phyloP scores from a whole-genome alignment of 2,329 filamentous ascomycete species.

The Trichoderma cornu-damae region DNA sequence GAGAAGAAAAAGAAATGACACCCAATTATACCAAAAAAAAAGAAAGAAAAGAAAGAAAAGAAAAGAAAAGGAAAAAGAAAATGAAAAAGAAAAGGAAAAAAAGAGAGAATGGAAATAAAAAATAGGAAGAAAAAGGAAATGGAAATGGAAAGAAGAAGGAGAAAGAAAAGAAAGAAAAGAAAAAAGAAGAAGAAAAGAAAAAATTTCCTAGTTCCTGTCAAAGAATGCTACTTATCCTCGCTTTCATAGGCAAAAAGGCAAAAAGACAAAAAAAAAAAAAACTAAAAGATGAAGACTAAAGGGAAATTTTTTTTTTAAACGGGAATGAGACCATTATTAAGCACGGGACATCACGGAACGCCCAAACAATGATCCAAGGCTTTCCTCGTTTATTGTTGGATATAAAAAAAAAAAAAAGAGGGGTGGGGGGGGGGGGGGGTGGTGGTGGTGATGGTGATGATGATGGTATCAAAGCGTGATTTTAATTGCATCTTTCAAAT shows the following conservation, averaged over 20 bases:
- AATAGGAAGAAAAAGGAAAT: not conserved
- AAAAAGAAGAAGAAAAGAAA: not conserved
- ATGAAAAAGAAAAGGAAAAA: not conserved
- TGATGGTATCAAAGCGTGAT: slow-evolving; percentile 53
- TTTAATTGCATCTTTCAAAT: slow-evolving; percentile 67
- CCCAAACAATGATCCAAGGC: not conserved
- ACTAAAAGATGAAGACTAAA: too few species aligned
- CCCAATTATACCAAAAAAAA: not conserved
- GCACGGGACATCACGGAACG: not conserved
- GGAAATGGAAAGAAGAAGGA: not conserved
- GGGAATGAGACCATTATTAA: not conserved
- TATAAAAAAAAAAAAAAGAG: not conserved
- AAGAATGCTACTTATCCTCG: not conserved
- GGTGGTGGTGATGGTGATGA: too few species aligned
- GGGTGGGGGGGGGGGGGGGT: too few species aligned
- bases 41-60: not conserved
- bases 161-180: not conserved
- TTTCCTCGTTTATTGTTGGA: not conserved
- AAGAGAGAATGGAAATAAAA: not conserved
- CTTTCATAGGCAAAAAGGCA: slow-evolving; percentile 3
- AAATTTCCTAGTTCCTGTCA: not conserved
- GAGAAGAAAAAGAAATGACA: not conserved
- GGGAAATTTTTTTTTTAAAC: too few species aligned
- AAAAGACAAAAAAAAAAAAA: not conserved
- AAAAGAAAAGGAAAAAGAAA: too few species aligned